Evolutionary conservation across 2,329 filamentous ascomycete genomes (phyloP).

Genomic region (Ascomycota sp.): DNA sequence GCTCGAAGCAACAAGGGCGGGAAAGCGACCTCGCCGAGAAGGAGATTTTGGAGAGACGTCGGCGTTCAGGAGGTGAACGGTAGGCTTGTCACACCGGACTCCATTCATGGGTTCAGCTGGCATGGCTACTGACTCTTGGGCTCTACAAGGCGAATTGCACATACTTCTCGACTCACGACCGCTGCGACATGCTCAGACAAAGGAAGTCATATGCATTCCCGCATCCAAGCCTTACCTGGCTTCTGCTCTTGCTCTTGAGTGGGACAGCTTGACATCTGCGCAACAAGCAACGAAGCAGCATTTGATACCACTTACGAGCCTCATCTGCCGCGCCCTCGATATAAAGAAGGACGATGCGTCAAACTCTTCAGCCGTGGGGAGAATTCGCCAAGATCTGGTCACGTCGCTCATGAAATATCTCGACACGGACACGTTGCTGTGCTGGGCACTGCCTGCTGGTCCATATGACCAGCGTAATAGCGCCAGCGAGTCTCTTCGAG

Average conservation of each 20-base stretch:
- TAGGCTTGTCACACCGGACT: conserved; percentile 11
- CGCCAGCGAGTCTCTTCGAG: conserved; percentile 37
- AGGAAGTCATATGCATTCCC: conserved; percentile 50
- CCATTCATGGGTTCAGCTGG: background rate
- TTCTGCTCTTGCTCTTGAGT: conserved; percentile 70
- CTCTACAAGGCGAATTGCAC: conserved; percentile 20
- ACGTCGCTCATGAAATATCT: conserved; percentile 61
- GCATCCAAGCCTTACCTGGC: conserved; percentile 59
- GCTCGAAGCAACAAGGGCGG: conserved; percentile 15
- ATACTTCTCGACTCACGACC: conserved; percentile 59
- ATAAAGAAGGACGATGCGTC: conserved; percentile 43
- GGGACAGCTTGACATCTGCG: conserved; percentile 63
- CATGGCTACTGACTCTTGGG: background rate
- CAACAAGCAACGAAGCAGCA: conserved; percentile 71
- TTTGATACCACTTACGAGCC: conserved; percentile 72
- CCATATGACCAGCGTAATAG: conserved; percentile 24
- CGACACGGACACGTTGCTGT: conserved; percentile 76
- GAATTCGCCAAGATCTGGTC: conserved; percentile 40
- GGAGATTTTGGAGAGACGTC: conserved; percentile 79
- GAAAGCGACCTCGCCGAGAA: conserved; percentile 28
- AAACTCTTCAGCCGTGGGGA: conserved; percentile 15
- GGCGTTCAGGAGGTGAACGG: conserved; percentile 43
- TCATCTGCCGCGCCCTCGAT: conserved; percentile 64
- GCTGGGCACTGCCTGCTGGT: conserved; percentile 46
- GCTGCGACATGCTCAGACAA: conserved; percentile 54